Conservation (phyloP, 495 filamentous ascomycete genomes). For the Podospora tetraspora region DNA sequence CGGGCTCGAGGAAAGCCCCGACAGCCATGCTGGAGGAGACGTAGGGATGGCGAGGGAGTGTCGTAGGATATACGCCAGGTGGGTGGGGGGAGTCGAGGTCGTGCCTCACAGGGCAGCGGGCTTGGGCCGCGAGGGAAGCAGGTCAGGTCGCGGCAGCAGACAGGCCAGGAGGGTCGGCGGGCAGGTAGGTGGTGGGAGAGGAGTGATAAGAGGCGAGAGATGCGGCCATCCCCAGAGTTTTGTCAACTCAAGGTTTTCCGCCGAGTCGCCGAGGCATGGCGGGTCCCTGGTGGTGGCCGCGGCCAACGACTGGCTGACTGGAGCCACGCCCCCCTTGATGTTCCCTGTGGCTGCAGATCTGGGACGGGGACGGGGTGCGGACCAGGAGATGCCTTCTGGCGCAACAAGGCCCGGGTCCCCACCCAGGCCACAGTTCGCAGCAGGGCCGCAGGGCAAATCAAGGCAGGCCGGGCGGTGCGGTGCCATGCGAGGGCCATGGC, state of each 20-base stretch:
- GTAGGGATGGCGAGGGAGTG: neutral
- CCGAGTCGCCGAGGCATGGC: neutral
- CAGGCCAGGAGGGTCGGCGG: neutral
- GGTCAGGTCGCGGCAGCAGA: conserved; percentile 1
- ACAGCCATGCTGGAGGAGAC: conserved; percentile 24
- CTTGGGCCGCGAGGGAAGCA: neutral
- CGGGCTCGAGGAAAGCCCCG: conserved; percentile 32
- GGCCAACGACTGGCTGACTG: neutral
- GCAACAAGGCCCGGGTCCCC: neutral
- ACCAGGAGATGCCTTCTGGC: neutral
- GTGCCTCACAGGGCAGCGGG: neutral
- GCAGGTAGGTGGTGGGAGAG: neutral
- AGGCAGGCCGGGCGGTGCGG: neutral
- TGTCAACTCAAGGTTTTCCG: neutral
- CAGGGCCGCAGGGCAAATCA: neutral
- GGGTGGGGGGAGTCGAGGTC: neutral
- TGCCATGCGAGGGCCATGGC: neutral
- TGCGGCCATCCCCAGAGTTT: neutral
- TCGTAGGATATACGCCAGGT: neutral
- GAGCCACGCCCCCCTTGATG: neutral
- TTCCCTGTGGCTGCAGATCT: neutral
- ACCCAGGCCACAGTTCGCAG: neutral
- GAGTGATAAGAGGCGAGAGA: neutral
- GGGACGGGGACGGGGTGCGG: neutral
- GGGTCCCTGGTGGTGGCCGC: neutral